Conservation (phyloP, 2,329 filamentous ascomycete species). For the Capronia epimyces region DNA sequence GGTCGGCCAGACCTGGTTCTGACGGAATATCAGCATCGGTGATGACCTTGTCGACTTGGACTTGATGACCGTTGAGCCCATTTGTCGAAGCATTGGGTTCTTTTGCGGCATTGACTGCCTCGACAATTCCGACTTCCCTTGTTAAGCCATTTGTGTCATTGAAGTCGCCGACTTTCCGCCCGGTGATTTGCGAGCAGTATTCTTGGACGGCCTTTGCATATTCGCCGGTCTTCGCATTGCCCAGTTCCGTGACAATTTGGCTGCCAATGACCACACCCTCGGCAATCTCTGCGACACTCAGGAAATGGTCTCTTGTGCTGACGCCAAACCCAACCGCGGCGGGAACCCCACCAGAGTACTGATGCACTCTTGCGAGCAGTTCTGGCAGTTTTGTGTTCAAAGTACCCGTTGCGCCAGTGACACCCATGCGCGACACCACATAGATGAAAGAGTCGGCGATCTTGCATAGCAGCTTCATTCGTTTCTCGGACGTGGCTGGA, state of each 20-base stretch:
- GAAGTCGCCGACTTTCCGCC: slow-evolving; percentile 47
- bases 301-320: slow-evolving; percentile 89
- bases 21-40: slow-evolving; percentile 51
- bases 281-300: slow-evolving; percentile 73
- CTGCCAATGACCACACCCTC: slow-evolving; percentile 96
- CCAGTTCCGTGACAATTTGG: slow-evolving; percentile 81
- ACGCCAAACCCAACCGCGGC: slow-evolving; percentile 94
- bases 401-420: slow-evolving; percentile 81
- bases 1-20: slow-evolving; percentile 69
- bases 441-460: slow-evolving; percentile 99
- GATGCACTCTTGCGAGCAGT: slow-evolving; percentile 78
- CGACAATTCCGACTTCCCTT: slow-evolving; percentile 64
- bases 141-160: slow-evolving; percentile 45
- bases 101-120: slow-evolving; percentile 58
- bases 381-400: slow-evolving; percentile 77
- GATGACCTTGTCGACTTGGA: slow-evolving; percentile 65
- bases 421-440: slow-evolving; percentile 93
- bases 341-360: slow-evolving; percentile 83
- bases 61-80: slow-evolving; percentile 31
- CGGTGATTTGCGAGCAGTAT: slow-evolving; percentile 72
- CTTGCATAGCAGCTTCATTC: slow-evolving; percentile 93
- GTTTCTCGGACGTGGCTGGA: slow-evolving; percentile 81
- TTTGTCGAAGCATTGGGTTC: slow-evolving; percentile 50
- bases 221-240: slow-evolving; percentile 60
- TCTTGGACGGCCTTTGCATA: slow-evolving; percentile 70